Conservation (phyloP, 352 stramenopile genomes). For the Globisporangium radiosum region DNA sequence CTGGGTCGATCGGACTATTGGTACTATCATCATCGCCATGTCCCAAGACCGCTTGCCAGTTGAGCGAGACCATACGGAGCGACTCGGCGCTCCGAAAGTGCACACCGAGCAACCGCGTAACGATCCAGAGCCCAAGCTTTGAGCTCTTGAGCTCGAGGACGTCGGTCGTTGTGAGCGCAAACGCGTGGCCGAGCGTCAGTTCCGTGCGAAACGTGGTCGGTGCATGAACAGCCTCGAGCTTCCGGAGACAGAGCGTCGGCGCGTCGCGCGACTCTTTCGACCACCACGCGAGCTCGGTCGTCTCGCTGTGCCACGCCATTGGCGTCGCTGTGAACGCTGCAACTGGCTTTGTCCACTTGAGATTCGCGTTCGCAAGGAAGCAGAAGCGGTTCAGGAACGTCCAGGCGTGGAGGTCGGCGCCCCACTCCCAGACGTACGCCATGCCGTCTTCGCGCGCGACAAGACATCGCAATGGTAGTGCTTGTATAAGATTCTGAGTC, state of each 20-base stretch:
- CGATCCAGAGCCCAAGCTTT: constrained; percentile 61
- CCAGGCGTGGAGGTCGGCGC: constrained; percentile 69
- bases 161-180: constrained; percentile 30
- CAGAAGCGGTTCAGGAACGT: constrained; percentile 78
- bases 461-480: constrained; percentile 48
- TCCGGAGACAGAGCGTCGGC: constrained; percentile 57
- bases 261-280: constrained; percentile 55
- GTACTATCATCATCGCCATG: neutral
- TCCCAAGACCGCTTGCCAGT: constrained; percentile 22
- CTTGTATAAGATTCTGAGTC: too few relatives aligned
- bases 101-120: constrained; percentile 44
- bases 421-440: constrained; percentile 83
- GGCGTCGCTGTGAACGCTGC: constrained; percentile 44
- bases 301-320: constrained; percentile 29
- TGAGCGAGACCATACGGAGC: constrained; percentile 28
- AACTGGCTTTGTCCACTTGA: constrained; percentile 75
- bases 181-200: constrained; percentile 61
- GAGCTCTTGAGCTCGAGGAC: constrained; percentile 43
- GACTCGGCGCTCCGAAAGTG: constrained; percentile 52
- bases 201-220: constrained; percentile 71
- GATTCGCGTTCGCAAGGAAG: constrained; percentile 75
- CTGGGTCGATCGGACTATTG: neutral
- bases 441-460: constrained; percentile 73
- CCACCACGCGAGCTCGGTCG: constrained; percentile 71
- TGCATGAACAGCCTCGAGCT: constrained; percentile 64